Conservation (phyloP, 1,284 basidiomycete species). For the Volvariella volvacea region DNA sequence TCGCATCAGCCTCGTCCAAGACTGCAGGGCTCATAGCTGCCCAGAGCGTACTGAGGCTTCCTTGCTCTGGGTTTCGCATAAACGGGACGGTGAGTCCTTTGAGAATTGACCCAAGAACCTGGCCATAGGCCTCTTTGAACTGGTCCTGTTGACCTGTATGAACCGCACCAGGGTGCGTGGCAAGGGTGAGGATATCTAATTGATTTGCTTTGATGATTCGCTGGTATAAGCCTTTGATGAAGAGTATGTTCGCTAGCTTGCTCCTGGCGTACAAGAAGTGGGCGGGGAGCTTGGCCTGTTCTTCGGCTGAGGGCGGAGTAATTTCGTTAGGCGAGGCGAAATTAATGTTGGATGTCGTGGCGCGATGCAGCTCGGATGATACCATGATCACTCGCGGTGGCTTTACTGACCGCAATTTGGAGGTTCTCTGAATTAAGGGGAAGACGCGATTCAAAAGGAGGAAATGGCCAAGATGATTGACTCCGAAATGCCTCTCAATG, state of each 20-base stretch:
- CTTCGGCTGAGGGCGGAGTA: no score
- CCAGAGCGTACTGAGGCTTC: no score
- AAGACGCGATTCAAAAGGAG: neutral
- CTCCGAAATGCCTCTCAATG: no score
- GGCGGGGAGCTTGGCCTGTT: neutral
- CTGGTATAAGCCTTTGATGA: neutral
- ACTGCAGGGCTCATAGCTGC: no score
- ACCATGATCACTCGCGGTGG: neutral
- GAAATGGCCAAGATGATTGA: neutral
- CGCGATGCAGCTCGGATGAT: neutral
- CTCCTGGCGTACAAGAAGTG: neutral
- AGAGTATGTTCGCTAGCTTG: neutral
- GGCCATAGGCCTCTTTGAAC: no score
- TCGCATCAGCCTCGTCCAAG: no score
- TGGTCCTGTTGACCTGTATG: no score
- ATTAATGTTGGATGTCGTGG: no score
- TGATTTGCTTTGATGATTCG: neutral
- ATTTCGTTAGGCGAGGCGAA: no score
- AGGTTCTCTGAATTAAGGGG: neutral
- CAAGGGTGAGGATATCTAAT: neutral
- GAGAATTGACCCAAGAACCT: no score
- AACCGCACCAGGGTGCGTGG: neutral
- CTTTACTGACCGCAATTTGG: neutral
- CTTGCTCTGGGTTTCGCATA: no score
- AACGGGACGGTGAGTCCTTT: no score